phyloP scores from a whole-genome alignment of 2,329 filamentous ascomycete species.

The Orbilia ellipsospora region DNA sequence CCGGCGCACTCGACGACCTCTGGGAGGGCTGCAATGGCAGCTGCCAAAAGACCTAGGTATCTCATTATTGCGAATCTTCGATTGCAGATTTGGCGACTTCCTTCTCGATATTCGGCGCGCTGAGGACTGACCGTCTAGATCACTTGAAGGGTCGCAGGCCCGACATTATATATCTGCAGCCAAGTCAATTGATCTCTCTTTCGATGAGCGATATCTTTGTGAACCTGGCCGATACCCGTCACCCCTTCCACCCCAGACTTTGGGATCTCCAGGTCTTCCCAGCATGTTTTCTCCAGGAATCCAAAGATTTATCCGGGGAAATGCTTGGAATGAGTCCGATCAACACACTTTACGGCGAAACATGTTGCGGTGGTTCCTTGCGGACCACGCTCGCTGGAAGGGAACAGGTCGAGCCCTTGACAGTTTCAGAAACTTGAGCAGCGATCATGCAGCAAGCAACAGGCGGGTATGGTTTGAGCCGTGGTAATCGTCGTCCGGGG shows the following conservation, averaged over 20 bases:
- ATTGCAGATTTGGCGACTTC: constrained; percentile 18
- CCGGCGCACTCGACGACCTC: constrained; percentile 35
- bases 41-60: constrained; percentile 27
- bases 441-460: not conserved
- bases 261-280: constrained; percentile 11
- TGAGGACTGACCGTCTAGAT: constrained; percentile 11
- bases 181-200: not conserved
- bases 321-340: not conserved
- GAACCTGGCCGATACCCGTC: constrained; percentile 8
- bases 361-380: constrained; percentile 36
- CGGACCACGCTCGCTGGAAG: not conserved
- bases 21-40: constrained; percentile 39
- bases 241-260: constrained; percentile 9
- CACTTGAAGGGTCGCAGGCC: not conserved
- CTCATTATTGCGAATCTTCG: constrained; percentile 26
- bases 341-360: constrained; percentile 55
- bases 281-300: constrained; percentile 13
- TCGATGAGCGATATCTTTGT: constrained; percentile 27
- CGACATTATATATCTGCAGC: constrained; percentile 27
- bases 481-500: constrained; percentile 30
- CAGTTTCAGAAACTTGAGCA: constrained; percentile 22
- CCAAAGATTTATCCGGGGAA: constrained; percentile 44
- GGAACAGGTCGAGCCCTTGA: constrained; percentile 16
- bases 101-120: constrained; percentile 11
- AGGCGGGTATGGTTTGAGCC: constrained; percentile 29